A percentile compares a stretch with the other conserved stretches of the same genome.
These are phyloP conservation scores for Kuraishia borneana DNA, from an alignment of 805 yeast species.

Conservation along the genomic window DNA sequence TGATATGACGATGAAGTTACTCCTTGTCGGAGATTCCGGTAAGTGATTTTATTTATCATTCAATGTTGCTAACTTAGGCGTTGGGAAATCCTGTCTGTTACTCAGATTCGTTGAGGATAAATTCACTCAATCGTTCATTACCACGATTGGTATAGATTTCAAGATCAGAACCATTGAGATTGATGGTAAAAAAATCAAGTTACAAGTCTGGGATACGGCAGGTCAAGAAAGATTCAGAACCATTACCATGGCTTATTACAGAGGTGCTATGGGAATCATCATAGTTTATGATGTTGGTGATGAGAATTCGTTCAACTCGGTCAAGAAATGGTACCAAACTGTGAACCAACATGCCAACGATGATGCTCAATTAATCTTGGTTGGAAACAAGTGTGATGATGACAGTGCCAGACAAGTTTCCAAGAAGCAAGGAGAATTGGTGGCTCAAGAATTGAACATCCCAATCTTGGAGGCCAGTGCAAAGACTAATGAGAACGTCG, in stretches of 20 bases:
- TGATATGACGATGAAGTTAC: conserved; percentile 84
- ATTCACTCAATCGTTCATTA: conserved; percentile 92
- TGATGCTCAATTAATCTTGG: conserved; percentile 87
- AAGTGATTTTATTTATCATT: conserved; percentile 5
- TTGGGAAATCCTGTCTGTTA: conserved; percentile 81
- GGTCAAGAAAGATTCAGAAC: conserved; percentile 96
- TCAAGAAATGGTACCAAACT: conserved; percentile 91
- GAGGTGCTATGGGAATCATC: conserved; percentile 84
- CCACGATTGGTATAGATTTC: conserved; percentile 97
- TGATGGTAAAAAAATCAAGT: conserved; percentile 84
- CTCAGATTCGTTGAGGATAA: conserved; percentile 93
- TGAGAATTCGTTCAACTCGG: conserved; percentile 85
- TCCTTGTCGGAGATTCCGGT: conserved; percentile 87
- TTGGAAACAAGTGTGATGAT: conserved; percentile 94
- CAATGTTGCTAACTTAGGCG: conserved; percentile 25
- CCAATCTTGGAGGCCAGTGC: conserved; percentile 97
- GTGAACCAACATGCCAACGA: conserved; percentile 95
- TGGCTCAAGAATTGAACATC: conserved; percentile 78
- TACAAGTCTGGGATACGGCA: conserved; percentile 96
- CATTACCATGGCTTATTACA: conserved; percentile 84
- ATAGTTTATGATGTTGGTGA: conserved; percentile 79
- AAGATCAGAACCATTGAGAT: conserved; percentile 93
- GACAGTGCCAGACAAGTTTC: conserved; percentile 78
- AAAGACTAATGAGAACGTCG: conserved; percentile 85
- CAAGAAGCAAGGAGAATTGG: conserved; percentile 79